Evolutionary conservation across 2,329 filamentous ascomycete genomes (phyloP).

Genomic region (Epichloe amarillans): DNA sequence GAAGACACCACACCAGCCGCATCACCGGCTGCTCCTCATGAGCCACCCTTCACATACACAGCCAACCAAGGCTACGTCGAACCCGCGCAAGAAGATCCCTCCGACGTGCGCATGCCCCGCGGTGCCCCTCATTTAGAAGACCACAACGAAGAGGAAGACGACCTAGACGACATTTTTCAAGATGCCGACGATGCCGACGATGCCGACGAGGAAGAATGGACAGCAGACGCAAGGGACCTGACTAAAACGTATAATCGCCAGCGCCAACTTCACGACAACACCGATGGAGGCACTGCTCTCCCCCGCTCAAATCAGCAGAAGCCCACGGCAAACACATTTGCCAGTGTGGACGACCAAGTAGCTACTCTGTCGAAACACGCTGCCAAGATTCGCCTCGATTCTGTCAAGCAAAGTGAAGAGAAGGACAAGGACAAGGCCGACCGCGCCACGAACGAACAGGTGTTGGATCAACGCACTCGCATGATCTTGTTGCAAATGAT

Average conservation of each 20-base stretch:
- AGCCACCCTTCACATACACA: slow-evolving; percentile 31
- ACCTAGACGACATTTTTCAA: slow-evolving; percentile 28
- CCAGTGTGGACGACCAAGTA: slow-evolving; percentile 78
- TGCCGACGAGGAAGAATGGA: slow-evolving; percentile 50
- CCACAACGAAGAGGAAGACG: slow-evolving; percentile 21
- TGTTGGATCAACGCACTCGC: slow-evolving; percentile 82
- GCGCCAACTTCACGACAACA: slow-evolving; percentile 43
- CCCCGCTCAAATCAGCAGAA: slow-evolving; percentile 65
- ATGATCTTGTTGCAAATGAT: slow-evolving; percentile 96
- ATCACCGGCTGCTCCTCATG: slow-evolving; percentile 28
- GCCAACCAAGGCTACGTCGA: slow-evolving; percentile 29
- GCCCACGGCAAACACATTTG: slow-evolving; percentile 64
- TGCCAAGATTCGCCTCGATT: slow-evolving; percentile 69
- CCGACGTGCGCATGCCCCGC: slow-evolving; percentile 17
- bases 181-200: slow-evolving; percentile 29
- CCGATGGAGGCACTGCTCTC: slow-evolving; percentile 32
- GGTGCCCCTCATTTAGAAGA: slow-evolving; percentile 12
- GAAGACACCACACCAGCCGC: slow-evolving; percentile 10
- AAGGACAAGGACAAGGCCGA: slow-evolving; percentile 78
- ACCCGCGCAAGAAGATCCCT: slow-evolving; percentile 21
- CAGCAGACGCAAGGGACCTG: slow-evolving; percentile 50
- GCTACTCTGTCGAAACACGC: slow-evolving; percentile 75
- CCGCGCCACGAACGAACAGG: slow-evolving; percentile 85
- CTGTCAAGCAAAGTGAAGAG: slow-evolving; percentile 36
- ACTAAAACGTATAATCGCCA: slow-evolving; percentile 86